Conservation (phyloP, 179 eudicot genomes). For the Beta lomatogona region DNA sequence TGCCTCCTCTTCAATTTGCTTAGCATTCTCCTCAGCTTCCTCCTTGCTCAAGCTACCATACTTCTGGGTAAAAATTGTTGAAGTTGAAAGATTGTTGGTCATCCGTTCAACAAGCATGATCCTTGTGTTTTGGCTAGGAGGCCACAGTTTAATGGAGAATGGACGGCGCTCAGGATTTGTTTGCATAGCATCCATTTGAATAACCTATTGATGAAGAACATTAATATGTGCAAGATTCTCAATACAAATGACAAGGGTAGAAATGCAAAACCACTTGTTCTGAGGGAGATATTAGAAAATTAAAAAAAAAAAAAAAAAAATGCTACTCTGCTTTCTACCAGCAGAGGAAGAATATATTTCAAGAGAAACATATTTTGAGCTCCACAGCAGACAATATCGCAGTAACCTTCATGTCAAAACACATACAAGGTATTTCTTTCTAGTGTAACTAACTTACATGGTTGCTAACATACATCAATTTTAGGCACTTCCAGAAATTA, state of each 20-base stretch:
- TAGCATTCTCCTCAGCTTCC: conserved; percentile 61
- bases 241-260: neutral
- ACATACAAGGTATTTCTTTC: neutral
- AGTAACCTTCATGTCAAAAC: neutral
- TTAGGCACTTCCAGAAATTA: too few species aligned
- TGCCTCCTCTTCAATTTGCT: conserved; percentile 56
- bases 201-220: conserved; percentile 18
- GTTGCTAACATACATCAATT: neutral
- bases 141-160: conserved; percentile 65
- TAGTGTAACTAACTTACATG: neutral
- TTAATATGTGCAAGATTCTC: neutral
- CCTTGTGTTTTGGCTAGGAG: conserved; percentile 70
- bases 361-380: neutral
- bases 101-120: conserved; percentile 60
- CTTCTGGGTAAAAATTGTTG: conserved; percentile 57
- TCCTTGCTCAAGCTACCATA: conserved; percentile 54
- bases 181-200: conserved; percentile 44
- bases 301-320: neutral
- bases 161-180: conserved; percentile 43
- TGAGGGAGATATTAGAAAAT: too few species aligned
- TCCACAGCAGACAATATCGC: neutral
- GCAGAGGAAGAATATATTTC: neutral
- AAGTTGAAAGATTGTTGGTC: conserved; percentile 56
- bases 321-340: neutral
- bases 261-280: neutral